Base-by-base conservation (phyloP, 805 yeast species). In the Scheffersomyces lignosus region DNA sequence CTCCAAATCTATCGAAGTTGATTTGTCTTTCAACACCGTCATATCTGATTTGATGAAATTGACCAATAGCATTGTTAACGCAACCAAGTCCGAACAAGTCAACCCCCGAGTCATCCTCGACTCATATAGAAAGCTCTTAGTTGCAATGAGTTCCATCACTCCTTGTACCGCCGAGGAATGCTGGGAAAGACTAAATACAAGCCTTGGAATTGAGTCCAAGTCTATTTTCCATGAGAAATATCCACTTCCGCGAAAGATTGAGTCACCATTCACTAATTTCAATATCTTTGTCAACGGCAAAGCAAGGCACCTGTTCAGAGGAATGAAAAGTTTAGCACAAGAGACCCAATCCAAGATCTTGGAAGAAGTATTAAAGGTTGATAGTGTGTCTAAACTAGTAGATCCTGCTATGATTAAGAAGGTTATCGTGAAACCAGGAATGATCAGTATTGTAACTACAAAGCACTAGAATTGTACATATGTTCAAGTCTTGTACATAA, bases 31-130 rank as follows among this genome's bases (percentile, higher is more conserved):
- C 56, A 91, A 93, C 58, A 90, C 96, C 0, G 80, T 88, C 1
- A 77, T 93, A 16, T 87, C 97, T 0, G 95, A 89, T 54, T 84
- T 80, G 52, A 91, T 89, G 96, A 93, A 89, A 52, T 58, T 82
- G 33, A 83, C 95, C 8, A 62, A 80, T 48, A 47, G 68, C 1
- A 48, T 86, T 13, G 51, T 58, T 2, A 44, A 55, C 2, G 71
- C 75, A 0, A 29, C 67, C 3, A 70, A 71, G 25, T 52, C 62
- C 5, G 45, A 55, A 4, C 15, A 27, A 1, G 61, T 78, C 7
- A 57, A 63, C 28, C 44, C 57, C 0, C 63, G 61, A 0, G 41
- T 87, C n/a, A 48, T 77, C 8, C 45, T 75, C 39, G 71, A 76
- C 31, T 62, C 76, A 1, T 73, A 73, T 40, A 66, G 72, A 44